Evolutionary conservation across 1,284 basidiomycete species (phyloP).

Genomic region (Puccinia sorghi): DNA sequence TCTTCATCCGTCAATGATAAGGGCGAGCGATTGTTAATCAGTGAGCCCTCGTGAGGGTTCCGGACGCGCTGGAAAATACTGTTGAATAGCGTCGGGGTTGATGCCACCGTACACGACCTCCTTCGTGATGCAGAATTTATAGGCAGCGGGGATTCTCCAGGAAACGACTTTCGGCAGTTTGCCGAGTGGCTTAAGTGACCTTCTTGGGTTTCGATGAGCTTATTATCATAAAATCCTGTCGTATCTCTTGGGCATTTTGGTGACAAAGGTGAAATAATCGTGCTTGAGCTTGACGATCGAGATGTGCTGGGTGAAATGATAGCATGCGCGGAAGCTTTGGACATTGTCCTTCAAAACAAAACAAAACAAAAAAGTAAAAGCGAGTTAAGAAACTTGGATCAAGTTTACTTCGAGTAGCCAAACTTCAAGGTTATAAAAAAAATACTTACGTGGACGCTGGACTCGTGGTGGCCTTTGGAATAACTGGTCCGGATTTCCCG

Average conservation of each 20-base stretch:
- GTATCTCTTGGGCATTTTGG: background rate
- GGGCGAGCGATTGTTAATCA: background rate
- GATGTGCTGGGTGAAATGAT: slow-evolving; percentile 10
- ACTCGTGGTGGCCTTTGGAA: slow-evolving; percentile 17
- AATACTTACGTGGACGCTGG: slow-evolving; percentile 21
- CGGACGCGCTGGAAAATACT: slow-evolving; percentile 27
- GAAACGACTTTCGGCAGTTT: slow-evolving; percentile 13
- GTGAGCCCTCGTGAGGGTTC: slow-evolving; percentile 1
- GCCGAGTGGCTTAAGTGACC: background rate
- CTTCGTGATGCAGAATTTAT: background rate
- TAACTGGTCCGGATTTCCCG: background rate
- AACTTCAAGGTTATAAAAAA: background rate
- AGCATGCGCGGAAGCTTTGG: slow-evolving; percentile 11
- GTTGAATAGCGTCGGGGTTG: slow-evolving; percentile 6
- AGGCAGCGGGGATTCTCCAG: background rate
- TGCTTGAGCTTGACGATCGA: slow-evolving; percentile 1
- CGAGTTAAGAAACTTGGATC: background rate
- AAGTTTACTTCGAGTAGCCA: background rate
- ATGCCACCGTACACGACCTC: slow-evolving; percentile 19
- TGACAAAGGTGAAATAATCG: slow-evolving; percentile 9
- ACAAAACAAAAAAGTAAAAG: background rate
- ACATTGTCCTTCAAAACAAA: background rate
- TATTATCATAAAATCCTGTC: background rate
- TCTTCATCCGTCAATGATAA: slow-evolving; percentile 14
- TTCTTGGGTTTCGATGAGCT: background rate